These are phyloP conservation scores for Teratosphaeria zuluensis DNA, from an alignment of 2,329 filamentous ascomycete genomes.

Conservation along the genomic window DNA sequence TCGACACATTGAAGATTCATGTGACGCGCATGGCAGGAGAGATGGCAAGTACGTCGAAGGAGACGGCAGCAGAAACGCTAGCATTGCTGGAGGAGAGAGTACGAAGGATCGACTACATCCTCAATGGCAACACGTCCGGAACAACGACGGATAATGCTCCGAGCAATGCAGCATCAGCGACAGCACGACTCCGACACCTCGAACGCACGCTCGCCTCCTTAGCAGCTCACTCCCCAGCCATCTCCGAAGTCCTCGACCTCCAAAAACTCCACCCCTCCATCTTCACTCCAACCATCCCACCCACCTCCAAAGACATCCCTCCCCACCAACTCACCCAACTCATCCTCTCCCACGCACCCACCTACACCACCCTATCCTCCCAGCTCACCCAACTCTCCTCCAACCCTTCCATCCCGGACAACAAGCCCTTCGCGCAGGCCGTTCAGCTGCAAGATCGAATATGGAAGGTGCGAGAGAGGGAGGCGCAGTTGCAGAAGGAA, in stretches of 20 bases:
- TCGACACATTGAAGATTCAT: not conserved
- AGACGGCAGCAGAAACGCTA: slow-evolving; percentile 25
- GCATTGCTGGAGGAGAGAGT: slow-evolving; percentile 36
- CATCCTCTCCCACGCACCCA: slow-evolving; percentile 35
- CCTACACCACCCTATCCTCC: slow-evolving; percentile 33
- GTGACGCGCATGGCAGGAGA: not conserved
- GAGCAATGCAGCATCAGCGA: slow-evolving; percentile 1
- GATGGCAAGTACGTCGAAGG: not conserved
- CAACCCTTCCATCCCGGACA: slow-evolving; percentile 34
- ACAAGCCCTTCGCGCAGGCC: slow-evolving; percentile 41
- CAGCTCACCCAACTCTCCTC: slow-evolving; percentile 34
- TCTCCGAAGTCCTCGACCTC: slow-evolving; percentile 32
- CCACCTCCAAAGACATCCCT: slow-evolving; percentile 13
- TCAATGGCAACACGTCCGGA: slow-evolving; percentile 24
- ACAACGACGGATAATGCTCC: slow-evolving; percentile 5
- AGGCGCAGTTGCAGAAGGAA: slow-evolving; percentile 52
- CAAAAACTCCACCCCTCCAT: slow-evolving; percentile 33
- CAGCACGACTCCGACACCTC: slow-evolving; percentile 16
- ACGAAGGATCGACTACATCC: slow-evolving; percentile 33
- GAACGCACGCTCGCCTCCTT: slow-evolving; percentile 27
- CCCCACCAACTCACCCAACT: slow-evolving; percentile 24
- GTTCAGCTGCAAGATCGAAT: slow-evolving; percentile 53
- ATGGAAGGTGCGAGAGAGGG: slow-evolving; percentile 49
- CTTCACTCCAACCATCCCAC: slow-evolving; percentile 14
- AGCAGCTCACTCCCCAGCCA: slow-evolving; percentile 29